Percentiles rank a stretch among this genome's conserved stretches.
Evolutionary conservation across 192 early-diverging fungal species (phyloP).

Genomic region (Mortierella claussenii): DNA sequence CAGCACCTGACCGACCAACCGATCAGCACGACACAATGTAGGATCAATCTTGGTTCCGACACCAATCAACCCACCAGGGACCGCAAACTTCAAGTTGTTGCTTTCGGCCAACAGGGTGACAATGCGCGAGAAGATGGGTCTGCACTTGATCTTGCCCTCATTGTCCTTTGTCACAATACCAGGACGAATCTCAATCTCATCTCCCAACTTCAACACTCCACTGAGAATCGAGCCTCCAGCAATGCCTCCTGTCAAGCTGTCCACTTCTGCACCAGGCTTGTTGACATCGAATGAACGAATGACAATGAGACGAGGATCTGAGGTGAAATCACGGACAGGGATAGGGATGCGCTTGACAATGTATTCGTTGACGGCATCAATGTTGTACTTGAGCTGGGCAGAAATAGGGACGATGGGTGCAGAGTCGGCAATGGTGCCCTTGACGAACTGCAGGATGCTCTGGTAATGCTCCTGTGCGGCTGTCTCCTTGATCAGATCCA

Average conservation of each 20-base stretch:
- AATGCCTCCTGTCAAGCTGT: constrained; percentile 94
- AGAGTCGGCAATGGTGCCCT: constrained; percentile 92
- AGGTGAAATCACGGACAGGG: constrained; percentile 91
- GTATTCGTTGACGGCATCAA: constrained; percentile 98
- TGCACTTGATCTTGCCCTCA: constrained; percentile 81
- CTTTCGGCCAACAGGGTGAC: constrained; percentile 88
- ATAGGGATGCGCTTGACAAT: constrained; percentile 96
- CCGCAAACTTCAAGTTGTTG: constrained; percentile 95
- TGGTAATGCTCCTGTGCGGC: constrained; percentile 91
- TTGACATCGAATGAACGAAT: constrained; percentile 99
- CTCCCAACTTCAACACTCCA: constrained; percentile 90
- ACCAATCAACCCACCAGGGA: constrained; percentile 97
- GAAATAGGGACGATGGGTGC: constrained; percentile 98
- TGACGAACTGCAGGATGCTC: constrained; percentile 91
- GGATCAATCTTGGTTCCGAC: constrained; percentile 97
- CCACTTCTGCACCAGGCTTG: constrained; percentile 95
- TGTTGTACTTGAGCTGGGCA: constrained; percentile 98
- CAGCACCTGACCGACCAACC: constrained; percentile 95
- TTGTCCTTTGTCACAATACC: constrained; percentile 91
- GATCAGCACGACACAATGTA: constrained; percentile 93
- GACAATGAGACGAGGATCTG: constrained; percentile 93
- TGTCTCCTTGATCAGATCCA: constrained; percentile 94
- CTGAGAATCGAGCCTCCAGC: constrained; percentile 95
- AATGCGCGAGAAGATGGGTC: constrained; percentile 90
- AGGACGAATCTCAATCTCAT: constrained; percentile 96